These are phyloP conservation scores for Aspergillus campestris DNA, from an alignment of 495 filamentous ascomycete species.

Conservation along the genomic window DNA sequence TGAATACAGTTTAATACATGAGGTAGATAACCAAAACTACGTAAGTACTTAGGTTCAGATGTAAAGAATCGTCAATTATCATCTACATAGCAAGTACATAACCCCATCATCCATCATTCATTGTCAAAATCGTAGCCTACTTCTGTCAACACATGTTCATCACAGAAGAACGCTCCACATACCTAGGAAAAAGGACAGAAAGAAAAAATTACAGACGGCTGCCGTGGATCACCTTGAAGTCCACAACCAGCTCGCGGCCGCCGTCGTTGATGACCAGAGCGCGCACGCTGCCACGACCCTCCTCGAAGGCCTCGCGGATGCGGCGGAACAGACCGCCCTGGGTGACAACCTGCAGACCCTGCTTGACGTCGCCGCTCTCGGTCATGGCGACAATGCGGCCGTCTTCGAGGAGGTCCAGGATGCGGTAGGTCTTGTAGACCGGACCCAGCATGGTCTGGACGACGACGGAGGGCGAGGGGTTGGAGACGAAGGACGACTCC, in stretches of 20 bases:
- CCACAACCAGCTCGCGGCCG: slow-evolving; percentile 89
- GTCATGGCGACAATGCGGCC: slow-evolving; percentile 74
- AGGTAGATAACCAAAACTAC: too few species aligned
- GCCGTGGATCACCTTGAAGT: slow-evolving; percentile 96
- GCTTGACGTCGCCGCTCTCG: slow-evolving; percentile 94
- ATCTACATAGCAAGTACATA: not conserved
- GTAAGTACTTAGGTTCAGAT: too few species aligned
- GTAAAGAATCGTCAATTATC: too few species aligned
- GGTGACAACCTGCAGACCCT: slow-evolving; percentile 83
- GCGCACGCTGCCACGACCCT: slow-evolving; percentile 86
- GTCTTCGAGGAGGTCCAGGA: slow-evolving; percentile 92
- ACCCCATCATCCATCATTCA: not conserved
- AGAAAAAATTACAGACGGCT: slow-evolving; percentile 50
- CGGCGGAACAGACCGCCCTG: slow-evolving; percentile 81
- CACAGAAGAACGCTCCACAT: too few species aligned
- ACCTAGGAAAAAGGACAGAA: slow-evolving; percentile 2
- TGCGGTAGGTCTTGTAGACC: slow-evolving; percentile 99
- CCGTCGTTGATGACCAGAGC: slow-evolving; percentile 94
- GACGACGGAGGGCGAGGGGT: slow-evolving; percentile 89
- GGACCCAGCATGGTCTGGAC: slow-evolving; percentile 99
- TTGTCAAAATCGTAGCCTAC: too few species aligned
- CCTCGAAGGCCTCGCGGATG: slow-evolving; percentile 77
- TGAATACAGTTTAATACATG: too few species aligned
- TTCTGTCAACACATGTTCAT: too few species aligned
- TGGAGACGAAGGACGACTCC: slow-evolving; percentile 95